phyloP scores from a whole-genome alignment of 1,284 basidiomycete species.

The Malassezia furfur region DNA sequence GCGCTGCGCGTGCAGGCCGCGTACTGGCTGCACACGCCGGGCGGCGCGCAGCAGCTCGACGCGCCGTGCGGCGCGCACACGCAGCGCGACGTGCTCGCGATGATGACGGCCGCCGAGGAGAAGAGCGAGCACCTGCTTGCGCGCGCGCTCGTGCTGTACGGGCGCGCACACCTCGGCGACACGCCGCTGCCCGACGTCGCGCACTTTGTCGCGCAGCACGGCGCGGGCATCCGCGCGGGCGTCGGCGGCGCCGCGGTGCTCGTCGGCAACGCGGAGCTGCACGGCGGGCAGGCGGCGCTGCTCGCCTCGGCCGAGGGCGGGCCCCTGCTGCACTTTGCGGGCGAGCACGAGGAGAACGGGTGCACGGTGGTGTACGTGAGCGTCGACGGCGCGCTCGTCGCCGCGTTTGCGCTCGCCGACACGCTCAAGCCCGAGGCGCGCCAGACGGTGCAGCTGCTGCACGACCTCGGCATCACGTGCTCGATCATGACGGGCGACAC shows the following conservation, averaged over 20 bases:
- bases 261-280: constrained; percentile 32
- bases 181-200: constrained; percentile 24
- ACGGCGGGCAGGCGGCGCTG: neutral
- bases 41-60: neutral
- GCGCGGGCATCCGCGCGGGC: constrained; percentile 63
- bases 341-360: constrained; percentile 26
- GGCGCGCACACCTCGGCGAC: constrained; percentile 45
- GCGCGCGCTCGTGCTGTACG: constrained; percentile 74
- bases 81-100: neutral
- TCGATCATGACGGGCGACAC: constrained; percentile 44
- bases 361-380: constrained; percentile 38
- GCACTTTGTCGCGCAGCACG: constrained; percentile 74
- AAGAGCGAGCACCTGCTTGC: constrained; percentile 93
- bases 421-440: constrained; percentile 40
- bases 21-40: neutral
- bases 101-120: constrained; percentile 76
- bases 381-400: constrained; percentile 29
- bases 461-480: constrained; percentile 36
- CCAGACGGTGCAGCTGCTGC: constrained; percentile 26
- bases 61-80: constrained; percentile 44
- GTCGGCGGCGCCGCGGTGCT: constrained; percentile 20
- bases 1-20: constrained; percentile 3
- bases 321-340: constrained; percentile 9
- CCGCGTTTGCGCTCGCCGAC: constrained; percentile 36
- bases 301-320: neutral